Evolutionary conservation across 805 yeast genomes (phyloP).

Genomic region (Scheffersomyces lignosus): DNA sequence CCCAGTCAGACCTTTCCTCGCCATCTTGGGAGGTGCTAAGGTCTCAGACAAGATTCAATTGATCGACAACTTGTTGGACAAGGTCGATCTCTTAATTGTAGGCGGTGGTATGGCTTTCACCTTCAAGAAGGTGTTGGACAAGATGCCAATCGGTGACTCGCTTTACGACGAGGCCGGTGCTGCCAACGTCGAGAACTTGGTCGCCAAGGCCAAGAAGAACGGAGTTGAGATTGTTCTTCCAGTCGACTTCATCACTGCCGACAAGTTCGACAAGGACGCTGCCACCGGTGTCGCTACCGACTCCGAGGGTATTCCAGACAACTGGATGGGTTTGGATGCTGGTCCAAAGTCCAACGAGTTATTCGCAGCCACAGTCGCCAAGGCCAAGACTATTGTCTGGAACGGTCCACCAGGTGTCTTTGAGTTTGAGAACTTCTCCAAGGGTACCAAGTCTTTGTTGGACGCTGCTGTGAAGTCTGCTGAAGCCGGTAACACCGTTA

Average conservation of each 20-base stretch:
- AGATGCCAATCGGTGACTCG: constrained; percentile 87
- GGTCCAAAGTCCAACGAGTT: constrained; percentile 87
- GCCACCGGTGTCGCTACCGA: constrained; percentile 80
- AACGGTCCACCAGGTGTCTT: constrained; percentile 99
- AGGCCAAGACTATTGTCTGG: constrained; percentile 98
- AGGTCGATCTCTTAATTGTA: constrained; percentile 89
- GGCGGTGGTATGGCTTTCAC: constrained; percentile 99
- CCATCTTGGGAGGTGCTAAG: constrained; percentile 99
- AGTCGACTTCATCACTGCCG: constrained; percentile 94
- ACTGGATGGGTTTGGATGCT: constrained; percentile 93
- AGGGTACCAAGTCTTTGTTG: constrained; percentile 87
- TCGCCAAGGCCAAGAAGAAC: constrained; percentile 96
- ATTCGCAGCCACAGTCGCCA: constrained; percentile 78
- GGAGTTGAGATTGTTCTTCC: constrained; percentile 92
- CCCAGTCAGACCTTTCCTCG: constrained; percentile 98
- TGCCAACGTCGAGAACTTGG: constrained; percentile 85
- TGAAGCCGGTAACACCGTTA: constrained; percentile 87
- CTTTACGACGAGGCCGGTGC: constrained; percentile 94
- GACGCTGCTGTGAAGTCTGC: constrained; percentile 87
- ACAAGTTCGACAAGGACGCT: constrained; percentile 91
- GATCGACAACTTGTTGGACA: constrained; percentile 94
- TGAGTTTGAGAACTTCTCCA: constrained; percentile 90
- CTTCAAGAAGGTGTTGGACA: constrained; percentile 89
- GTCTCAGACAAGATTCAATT: constrained; percentile 98
- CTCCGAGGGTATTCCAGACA: constrained; percentile 90